These are phyloP conservation scores for Fraxinus pennsylvanica DNA, from an alignment of 257 asterid genomes.

Conservation along the genomic window DNA sequence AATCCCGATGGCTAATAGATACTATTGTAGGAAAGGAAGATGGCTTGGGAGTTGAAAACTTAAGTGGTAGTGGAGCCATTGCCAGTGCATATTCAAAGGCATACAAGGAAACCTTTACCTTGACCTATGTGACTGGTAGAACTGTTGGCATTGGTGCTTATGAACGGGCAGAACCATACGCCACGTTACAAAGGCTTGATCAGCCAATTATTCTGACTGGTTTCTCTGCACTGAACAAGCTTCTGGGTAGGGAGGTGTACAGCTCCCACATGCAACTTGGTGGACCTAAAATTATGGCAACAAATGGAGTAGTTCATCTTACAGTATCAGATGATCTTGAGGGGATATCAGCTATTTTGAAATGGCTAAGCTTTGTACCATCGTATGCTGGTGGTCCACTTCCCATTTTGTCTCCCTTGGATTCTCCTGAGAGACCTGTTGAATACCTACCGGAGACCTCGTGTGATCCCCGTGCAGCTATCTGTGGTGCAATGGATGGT, in stretches of 20 bases:
- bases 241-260: conserved; percentile 91
- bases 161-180: no score
- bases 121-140: conserved; percentile 92
- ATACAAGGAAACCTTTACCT: conserved; percentile 83
- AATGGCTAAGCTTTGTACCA: conserved; percentile 95
- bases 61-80: conserved; percentile 95
- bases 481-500: conserved; percentile 63
- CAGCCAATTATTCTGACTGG: conserved; percentile 97
- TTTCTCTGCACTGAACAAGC: conserved; percentile 93
- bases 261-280: conserved; percentile 99
- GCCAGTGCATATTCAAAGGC: conserved; percentile 97
- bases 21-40: conserved; percentile 90
- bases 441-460: conserved; percentile 82
- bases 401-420: conserved; percentile 64
- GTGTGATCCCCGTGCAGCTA: conserved; percentile 98
- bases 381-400: conserved; percentile 84
- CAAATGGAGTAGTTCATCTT: conserved; percentile 95
- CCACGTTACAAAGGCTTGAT: conserved; percentile 90
- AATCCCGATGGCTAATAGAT: conserved; percentile 83
- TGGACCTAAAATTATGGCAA: conserved; percentile 98
- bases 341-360: conserved; percentile 81
- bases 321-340: conserved; percentile 97
- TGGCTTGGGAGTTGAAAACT: conserved; percentile 81
- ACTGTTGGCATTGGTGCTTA: conserved; percentile 98
- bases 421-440: conserved; percentile 72